Base-by-base conservation (phyloP, 352 stramenopile species). In the Phytophthora gonapodyides region DNA sequence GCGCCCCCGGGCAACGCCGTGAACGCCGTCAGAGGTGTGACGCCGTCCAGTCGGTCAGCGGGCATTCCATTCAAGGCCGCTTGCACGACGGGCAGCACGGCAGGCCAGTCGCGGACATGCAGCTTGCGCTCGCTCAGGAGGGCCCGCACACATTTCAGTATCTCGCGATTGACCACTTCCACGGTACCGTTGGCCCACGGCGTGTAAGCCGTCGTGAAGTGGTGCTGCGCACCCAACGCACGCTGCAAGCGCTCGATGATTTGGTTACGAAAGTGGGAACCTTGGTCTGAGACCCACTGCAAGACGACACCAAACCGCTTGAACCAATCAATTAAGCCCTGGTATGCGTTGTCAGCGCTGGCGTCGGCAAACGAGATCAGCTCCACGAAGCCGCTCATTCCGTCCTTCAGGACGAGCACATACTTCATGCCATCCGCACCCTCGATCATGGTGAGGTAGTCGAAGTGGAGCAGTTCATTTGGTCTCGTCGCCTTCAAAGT, bases 401-500 rank as follows among this genome's bases (percentile, higher is more conserved):
- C 24, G 24, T 27, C 24, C 4, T 27, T 27, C 3, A 27, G 24
- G 24, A 27, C 24, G 24, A 27, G 24, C 24, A 27, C 24, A 5
- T 27, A 27, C 24, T 27, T 27, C 24, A 27, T 27, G 24, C 24
- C 24, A 27, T 27, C 6, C 2, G 4, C 24, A 27, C 24, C 24
- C 24, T 27, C 24, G 4, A 27, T 27, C 24, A 27, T 27, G 21
- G 21, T 24, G 1, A 78, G 33, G 15, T 66, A 82, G n/a, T 78
- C 67, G 41, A 82, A 82, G 43, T 78, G 67, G 0, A 79, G 7
- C 1, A 79, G 10, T 16, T 79, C 67, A 15, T 79, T 79, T 0
- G 69, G 70, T 17, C 45, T 61, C 0, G 66, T 73, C 0, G 61
- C 67, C 9, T 24, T 24, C 21, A 50, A 51, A 9, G 77, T 12